Percentiles rank a stretch among this genome's conserved stretches.
Evolutionary conservation across 139 green algal genomes (phyloP).

Genomic region (Chlorella sp.): DNA sequence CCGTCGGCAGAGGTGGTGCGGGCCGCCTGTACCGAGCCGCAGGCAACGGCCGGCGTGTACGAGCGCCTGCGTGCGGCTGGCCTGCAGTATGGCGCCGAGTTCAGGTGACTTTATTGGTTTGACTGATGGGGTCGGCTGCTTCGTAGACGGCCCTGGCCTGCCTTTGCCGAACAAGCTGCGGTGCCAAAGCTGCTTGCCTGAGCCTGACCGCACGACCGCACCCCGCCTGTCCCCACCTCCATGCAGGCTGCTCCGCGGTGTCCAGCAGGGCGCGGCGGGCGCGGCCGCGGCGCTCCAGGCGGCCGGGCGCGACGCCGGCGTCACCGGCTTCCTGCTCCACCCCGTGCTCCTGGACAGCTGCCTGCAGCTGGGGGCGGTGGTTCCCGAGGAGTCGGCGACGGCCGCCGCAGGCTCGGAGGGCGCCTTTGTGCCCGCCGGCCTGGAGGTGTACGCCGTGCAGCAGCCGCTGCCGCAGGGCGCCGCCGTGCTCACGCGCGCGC

Average conservation of each 20-base stretch:
- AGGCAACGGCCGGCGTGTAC: constrained; percentile 44
- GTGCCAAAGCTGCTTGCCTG: too few relatives aligned
- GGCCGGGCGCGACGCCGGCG: constrained; percentile 41
- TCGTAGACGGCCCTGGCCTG: too few relatives aligned
- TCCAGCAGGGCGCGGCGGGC: background rate
- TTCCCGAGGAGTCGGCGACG: constrained; percentile 30
- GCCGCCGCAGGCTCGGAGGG: background rate
- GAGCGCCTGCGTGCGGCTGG: constrained; percentile 45
- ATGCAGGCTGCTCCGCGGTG: constrained; percentile 1
- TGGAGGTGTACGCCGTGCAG: constrained; percentile 39
- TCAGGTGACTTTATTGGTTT: too few relatives aligned
- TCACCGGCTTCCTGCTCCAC: constrained; percentile 40
- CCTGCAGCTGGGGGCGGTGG: constrained; percentile 53
- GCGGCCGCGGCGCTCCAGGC: constrained; percentile 46
- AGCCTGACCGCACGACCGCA: too few relatives aligned
- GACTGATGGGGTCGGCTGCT: too few relatives aligned
- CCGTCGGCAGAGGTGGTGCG: constrained; percentile 41
- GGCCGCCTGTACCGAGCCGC: constrained; percentile 39
- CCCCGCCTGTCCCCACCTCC: too few relatives aligned
- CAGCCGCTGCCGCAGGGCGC: constrained; percentile 8
- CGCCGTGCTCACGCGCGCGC: background rate
- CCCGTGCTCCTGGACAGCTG: constrained; percentile 46
- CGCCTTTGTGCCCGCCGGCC: constrained; percentile 54
- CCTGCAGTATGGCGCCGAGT: constrained; percentile 71
- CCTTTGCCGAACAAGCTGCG: too few relatives aligned